Evolutionary conservation across 2,329 filamentous ascomycete species (phyloP), one percentile per base, ranked within the genome.

Genomic region (Talaromyces sp.): DNA sequence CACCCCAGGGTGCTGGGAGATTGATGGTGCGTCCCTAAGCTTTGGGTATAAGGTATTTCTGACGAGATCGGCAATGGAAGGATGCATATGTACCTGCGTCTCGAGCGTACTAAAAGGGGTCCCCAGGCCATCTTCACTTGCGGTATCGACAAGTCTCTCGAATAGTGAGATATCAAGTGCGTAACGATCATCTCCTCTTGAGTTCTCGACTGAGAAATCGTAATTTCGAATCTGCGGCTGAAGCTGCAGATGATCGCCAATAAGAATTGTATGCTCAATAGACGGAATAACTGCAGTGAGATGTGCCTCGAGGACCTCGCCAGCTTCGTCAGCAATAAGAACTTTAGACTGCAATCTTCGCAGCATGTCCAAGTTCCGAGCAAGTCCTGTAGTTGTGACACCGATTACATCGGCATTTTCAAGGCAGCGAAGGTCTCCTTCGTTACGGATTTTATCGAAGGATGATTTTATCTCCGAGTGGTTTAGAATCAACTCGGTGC

Each of bases 71-170:
- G 88, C 80, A 10, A 91, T 86, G 0, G 77, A 78, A 0, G 87
- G 88, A 56, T 82, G 80, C 86, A 90, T 90, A 11, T 87, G 80
- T 13, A 86, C 76, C 67, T 91, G 87, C 0, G 80, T 81, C 11
- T 85, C 75, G 2, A 90, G 74, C 3, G 71, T 75, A 54, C 65
- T 72, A 56, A 73, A 73, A 4, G 78, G 78, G 11, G 80, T 58
- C 29, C 56, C 61, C 10, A 64, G 53, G 3, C 63, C 64, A 46
- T 60, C 55, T 5, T 60, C 62, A 41, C 59, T 57, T 29, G 63
- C 61, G 7, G 67, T 66, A 8, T 70, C 64, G 6, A 80, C 76
- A 0, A 85, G 74, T 29, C 82, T 70, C 69, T 85, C 82, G 65
- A 85, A 85, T 1, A 82, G 74, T 1, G 77, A 81, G 4, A 76